phyloP scores from a whole-genome alignment of 768 basidiomycete species.

The Naematelia aurantialba region DNA sequence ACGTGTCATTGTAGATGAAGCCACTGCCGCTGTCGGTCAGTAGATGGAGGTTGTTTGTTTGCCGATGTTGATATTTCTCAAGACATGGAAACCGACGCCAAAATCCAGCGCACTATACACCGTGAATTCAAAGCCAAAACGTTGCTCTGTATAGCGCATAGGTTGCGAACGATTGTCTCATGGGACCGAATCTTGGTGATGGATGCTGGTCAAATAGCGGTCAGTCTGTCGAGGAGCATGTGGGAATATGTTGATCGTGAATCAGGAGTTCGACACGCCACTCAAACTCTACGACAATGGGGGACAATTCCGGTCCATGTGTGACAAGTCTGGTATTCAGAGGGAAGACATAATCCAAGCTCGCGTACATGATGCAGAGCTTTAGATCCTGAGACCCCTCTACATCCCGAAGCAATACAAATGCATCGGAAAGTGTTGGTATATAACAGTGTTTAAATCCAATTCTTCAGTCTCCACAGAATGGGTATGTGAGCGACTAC shows the following conservation, averaged over 20 bases:
- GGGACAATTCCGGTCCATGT: slow-evolving; percentile 80
- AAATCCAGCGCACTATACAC: slow-evolving; percentile 84
- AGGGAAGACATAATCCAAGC: slow-evolving; percentile 61
- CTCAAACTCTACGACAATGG: slow-evolving; percentile 59
- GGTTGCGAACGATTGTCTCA: slow-evolving; percentile 76
- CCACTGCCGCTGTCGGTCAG: slow-evolving; percentile 78
- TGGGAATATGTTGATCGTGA: slow-evolving; percentile 23
- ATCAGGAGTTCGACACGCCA: slow-evolving; percentile 73
- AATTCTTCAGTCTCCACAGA: neutral
- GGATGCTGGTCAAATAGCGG: slow-evolving; percentile 69
- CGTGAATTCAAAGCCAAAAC: slow-evolving; percentile 79
- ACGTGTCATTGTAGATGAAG: slow-evolving; percentile 59
- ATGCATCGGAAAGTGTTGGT: neutral
- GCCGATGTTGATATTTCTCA: neutral
- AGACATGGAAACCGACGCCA: slow-evolving; percentile 76
- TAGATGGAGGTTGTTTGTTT: neutral
- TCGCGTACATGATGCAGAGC: slow-evolving; percentile 1
- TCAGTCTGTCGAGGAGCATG: slow-evolving; percentile 51
- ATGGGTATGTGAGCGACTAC: neutral
- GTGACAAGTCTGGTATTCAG: slow-evolving; percentile 70
- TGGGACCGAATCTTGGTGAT: slow-evolving; percentile 87
- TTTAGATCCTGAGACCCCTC: neutral
- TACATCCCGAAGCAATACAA: too few relatives aligned
- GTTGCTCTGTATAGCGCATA: slow-evolving; percentile 76
- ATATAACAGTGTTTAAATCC: neutral